Evolutionary conservation across 83 land plant genomes (phyloP).

Genomic region (Picea abies): DNA sequence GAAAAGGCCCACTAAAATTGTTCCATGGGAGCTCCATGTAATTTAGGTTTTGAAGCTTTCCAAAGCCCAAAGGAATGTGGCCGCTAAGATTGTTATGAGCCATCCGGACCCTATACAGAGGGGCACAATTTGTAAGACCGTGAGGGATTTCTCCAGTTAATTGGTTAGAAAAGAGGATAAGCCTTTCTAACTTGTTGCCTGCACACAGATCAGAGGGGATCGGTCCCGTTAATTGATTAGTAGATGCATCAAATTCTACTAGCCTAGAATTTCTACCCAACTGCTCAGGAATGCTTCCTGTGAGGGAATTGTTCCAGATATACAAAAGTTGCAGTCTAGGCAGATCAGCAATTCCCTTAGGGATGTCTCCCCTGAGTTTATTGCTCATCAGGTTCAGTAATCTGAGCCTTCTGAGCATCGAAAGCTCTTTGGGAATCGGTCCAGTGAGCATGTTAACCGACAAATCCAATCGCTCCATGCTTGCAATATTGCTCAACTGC

Average conservation of each 20-base stretch:
- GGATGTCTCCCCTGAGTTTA: conserved; percentile 56
- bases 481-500: conserved; percentile 29
- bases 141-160: conserved; percentile 44
- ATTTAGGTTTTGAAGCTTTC: conserved; percentile 42
- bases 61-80: conserved; percentile 67
- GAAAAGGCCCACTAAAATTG: conserved; percentile 58
- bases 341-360: conserved; percentile 49
- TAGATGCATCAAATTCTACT: conserved; percentile 53
- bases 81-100: conserved; percentile 66
- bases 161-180: conserved; percentile 65
- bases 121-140: conserved; percentile 40
- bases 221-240: conserved; percentile 61
- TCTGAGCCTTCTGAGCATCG: conserved; percentile 37
- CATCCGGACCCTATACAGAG: conserved; percentile 59
- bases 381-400: conserved; percentile 54
- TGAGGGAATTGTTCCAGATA: conserved; percentile 71
- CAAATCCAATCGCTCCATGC: conserved; percentile 53
- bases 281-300: not conserved
- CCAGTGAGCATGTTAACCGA: conserved; percentile 70
- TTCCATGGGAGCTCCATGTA: conserved; percentile 63
- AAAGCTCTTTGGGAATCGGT: conserved; percentile 41
- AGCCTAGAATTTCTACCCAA: conserved; percentile 58
- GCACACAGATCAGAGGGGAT: conserved; percentile 58
- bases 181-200: conserved; percentile 43
- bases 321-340: conserved; percentile 41